These are phyloP conservation scores for Phaffia rhodozyma DNA, from an alignment of 1,284 basidiomycete species.

Conservation along the genomic window DNA sequence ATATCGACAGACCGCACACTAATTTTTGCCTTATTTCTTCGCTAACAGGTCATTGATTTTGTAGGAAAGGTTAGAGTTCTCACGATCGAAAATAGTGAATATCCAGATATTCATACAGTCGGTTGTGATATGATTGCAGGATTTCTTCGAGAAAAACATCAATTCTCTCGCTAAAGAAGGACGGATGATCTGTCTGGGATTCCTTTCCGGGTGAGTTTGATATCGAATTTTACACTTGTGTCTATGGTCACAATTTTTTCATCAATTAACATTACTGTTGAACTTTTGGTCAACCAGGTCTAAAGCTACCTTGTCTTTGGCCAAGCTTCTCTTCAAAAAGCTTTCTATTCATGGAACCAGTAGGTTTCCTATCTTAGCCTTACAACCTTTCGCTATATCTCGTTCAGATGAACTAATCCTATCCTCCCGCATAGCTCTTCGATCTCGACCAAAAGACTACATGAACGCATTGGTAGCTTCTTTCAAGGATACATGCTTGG, in stretches of 20 bases:
- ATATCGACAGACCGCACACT: background rate
- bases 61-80: constrained; percentile 43
- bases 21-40: background rate
- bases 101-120: too few species aligned
- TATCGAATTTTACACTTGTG: too few species aligned
- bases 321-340: constrained; percentile 62
- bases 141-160: constrained; percentile 74
- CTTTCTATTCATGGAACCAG: constrained; percentile 71
- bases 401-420: constrained; percentile 67
- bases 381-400: constrained; percentile 66
- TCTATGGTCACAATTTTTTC: too few species aligned
- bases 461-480: too few species aligned
- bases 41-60: constrained; percentile 58
- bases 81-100: too few species aligned
- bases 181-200: constrained; percentile 44
- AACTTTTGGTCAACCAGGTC: constrained; percentile 31
- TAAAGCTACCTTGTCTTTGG: constrained; percentile 44
- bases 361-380: too few species aligned
- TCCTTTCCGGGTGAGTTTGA: constrained; percentile 36
- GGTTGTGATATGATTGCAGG: constrained; percentile 22
- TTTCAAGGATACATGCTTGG: constrained; percentile 47
- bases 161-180: constrained; percentile 64
- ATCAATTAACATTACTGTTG: too few species aligned
- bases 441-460: too few species aligned
- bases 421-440: constrained; percentile 35